Conservation (phyloP, 345 rosid species). For the Diplotaxis tenuifolia region DNA sequence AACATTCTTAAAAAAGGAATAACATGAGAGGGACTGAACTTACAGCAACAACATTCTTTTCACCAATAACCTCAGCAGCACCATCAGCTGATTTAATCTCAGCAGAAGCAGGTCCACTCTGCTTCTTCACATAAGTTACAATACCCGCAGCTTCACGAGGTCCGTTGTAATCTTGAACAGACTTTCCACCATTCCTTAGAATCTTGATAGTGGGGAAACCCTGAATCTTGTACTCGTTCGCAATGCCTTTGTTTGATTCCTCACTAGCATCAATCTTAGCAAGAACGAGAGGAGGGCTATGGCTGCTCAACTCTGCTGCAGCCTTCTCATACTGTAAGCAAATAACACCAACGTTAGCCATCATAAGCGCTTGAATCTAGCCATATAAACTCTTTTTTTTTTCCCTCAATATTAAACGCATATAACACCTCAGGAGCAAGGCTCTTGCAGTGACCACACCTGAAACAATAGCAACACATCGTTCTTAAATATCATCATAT, state of each 20-base stretch:
- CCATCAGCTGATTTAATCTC: constrained; percentile 69
- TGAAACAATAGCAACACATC: constrained; percentile 22
- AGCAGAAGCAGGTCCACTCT: constrained; percentile 87
- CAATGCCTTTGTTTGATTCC: constrained; percentile 62
- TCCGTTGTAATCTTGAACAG: constrained; percentile 85
- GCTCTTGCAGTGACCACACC: constrained; percentile 96
- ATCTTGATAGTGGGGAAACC: constrained; percentile 93
- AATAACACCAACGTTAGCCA: neutral
- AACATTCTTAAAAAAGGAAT: neutral
- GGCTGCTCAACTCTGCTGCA: constrained; percentile 70
- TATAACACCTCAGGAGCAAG: constrained; percentile 91
- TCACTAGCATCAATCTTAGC: constrained; percentile 94
- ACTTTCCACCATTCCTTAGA: constrained; percentile 78
- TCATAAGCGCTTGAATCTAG: neutral
- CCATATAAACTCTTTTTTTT: neutral
- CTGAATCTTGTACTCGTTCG: constrained; percentile 51
- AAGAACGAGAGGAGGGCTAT: constrained; percentile 57
- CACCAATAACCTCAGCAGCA: constrained; percentile 58
- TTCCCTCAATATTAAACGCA: neutral
- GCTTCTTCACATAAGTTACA: constrained; percentile 73
- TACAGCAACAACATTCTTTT: constrained; percentile 68
- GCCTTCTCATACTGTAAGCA: constrained; percentile 82
- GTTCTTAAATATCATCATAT: neutral
- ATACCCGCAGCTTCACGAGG: constrained; percentile 97
- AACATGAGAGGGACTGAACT: constrained; percentile 30